Base-by-base conservation (phyloP, 2,329 filamentous ascomycete genomes). In the Knoxdaviesia capensis region DNA sequence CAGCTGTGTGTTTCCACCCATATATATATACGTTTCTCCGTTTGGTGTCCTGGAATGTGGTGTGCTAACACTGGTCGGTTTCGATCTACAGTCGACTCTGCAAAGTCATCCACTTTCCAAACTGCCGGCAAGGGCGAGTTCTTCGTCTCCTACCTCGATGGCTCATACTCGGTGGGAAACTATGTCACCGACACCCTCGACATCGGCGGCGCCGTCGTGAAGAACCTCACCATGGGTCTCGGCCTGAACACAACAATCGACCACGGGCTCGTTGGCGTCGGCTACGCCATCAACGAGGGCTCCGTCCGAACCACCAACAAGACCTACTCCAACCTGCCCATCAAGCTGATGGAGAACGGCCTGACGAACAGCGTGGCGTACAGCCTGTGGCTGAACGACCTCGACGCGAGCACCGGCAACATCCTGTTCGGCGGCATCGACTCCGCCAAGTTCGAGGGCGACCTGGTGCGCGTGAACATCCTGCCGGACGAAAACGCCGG, bases 391-490 rank as follows among this genome's bases (percentile, higher is more conserved):
- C 60, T 74, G 43, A 73, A 74, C 48, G 69, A 74, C 42, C 54
- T 71, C 7, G 64, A 63, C 44, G 58, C 80, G 0, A 75, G 66
- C 45, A 76, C 68, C 1, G 83, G 83, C 34, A 78, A 63, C 49
- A 77, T 88, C 45, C 62, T 88, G 1, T 90, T 88, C 49, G 83
- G 83, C 35, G 83, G 80, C n/a, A 74, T 87, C 45, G 81, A 88
- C 54, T 81, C 73, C 0, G 70, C 68, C 45, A 87, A 87, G 54
- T 90, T 75, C 57, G 54, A 64, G 0, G 81, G 80, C 39, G 56
- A 69, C 2, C 63, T 87, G 32, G 64, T 66, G 38, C 70, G 66
- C 5, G 62, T 86, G 31, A 64, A 77, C 10, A 64, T 85, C 46
- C 61, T 57, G 5, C 42, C 48, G 9, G 43, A 74, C 49, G 54